Evolutionary conservation across 129 eudicot genomes (phyloP), one percentile per base, ranked within the genome.

Genomic region (Centella asiatica): DNA sequence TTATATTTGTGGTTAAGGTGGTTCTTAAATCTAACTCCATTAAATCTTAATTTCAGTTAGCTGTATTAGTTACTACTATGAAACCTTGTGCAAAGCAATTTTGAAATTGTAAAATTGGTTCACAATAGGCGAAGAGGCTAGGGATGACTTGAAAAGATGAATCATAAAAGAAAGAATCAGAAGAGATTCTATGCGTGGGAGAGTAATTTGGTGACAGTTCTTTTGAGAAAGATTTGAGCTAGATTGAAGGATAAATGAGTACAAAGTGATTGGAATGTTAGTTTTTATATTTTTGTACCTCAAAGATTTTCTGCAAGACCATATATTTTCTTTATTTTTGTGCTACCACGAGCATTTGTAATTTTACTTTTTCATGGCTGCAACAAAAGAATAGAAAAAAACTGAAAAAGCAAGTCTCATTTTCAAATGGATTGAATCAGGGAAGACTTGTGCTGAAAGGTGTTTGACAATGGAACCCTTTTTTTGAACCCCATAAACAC

Each of bases 381-480:
- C 57, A 64, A 19, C 57, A 53, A 66, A 37, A 66, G 70, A 51
- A 66, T 39, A 37, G 42, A 66, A 23, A 65, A 65, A 15, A 51
- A 66, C 26, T 24, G 42, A 66, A 23, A 65, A 65, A 15, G 24
- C 15, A 17, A 25, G 26, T 5, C 44, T 4, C 28, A 27, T 15
- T 64, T 48, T 64, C 55, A 53, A 64, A 49, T 33, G 54, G 4
- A 33, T 24, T 26, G 18, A 19, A 20, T 32, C 29, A 46, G 9
- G 15, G n/a, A 32, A 32, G 53, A 64, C 55, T 47, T n/a, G 33
- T 11, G 32, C 9, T 9, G 11, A 36, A 62, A 17, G 50, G 23
- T 23, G 34, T 51, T 64, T 64, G 69, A 47, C 69, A 48, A 47
- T 45, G 3, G 17, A 29, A n/a, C 17, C 7, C 6, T 18, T 14